Base-by-base conservation (phyloP, 2,329 filamentous ascomycete genomes). In the Fusarium lyarnte region DNA sequence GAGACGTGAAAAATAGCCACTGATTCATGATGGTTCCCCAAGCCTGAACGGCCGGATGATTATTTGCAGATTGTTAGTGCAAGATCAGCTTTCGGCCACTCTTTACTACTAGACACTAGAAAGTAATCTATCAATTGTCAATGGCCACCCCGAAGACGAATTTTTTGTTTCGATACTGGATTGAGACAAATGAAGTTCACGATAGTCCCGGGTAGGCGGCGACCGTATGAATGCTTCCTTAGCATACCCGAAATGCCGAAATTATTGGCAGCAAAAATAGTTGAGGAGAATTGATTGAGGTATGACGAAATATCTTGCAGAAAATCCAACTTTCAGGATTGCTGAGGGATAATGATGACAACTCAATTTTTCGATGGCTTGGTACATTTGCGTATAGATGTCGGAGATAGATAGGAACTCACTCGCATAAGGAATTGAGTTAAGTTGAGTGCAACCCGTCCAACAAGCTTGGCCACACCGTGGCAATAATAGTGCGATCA, bases 401-500 rank as follows among this genome's bases (percentile, higher is more conserved):
- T 52, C 43, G 45, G 39, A 49, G 47, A 59, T 53, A 65, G 71
- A 59, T 69, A 74, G 59, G 68, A 39, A 66, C 58, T 74, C 39
- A 42, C 29, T 66, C 39, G 46, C 23, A 49, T 35, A 45, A 38
- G 33, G 33, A 58, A 66, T 70, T 73, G 52, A 58, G 46, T 61
- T 55, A 36, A 72, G 67, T 72, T 75, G 74, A 69, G 63, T 72
- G 74, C 46, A 70, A 75, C 72, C 65, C 61, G 45, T 51, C 63
- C 61, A 31, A 45, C 43, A 60, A 66, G 23, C 49, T 61, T 58
- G 58, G 46, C 60, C 63, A 66, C 66, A 69, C 60, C 55, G 66
- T 76, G 69, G 72, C 69, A 69, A 77, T n/a, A 61, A 67, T 33
- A 63, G 43, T 61, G 41, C 47, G 60, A 57, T 43, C 49, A 69